phyloP scores from a whole-genome alignment of 345 rosid species.

The Eucalyptus pumila region DNA sequence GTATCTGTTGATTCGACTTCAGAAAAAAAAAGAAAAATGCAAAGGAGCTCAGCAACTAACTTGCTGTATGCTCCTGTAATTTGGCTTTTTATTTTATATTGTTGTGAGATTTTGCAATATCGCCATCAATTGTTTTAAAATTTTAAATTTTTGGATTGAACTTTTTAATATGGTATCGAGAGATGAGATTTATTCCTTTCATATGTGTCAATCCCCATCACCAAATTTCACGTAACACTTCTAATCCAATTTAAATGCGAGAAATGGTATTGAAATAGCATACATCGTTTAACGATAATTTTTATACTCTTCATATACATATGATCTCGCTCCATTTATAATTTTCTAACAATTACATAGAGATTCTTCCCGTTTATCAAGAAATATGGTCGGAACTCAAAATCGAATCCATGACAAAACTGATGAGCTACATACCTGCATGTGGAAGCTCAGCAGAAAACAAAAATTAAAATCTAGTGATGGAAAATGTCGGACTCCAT shows the following conservation, averaged over 20 bases:
- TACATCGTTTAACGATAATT: accelerated
- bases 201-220: accelerated
- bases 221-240: accelerated
- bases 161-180: accelerated
- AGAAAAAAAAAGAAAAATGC: not conserved
- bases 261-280: accelerated
- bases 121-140: not conserved
- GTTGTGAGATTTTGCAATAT: not conserved
- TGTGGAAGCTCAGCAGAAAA: not conserved
- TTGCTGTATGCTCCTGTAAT: not conserved
- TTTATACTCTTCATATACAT: not conserved
- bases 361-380: not conserved
- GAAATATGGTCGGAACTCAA: not conserved
- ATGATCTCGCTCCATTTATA: accelerated
- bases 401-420: not conserved
- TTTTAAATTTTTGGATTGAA: not conserved
- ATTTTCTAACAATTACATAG: not conserved
- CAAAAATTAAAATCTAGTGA: not conserved
- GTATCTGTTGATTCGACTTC: not conserved
- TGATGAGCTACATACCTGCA: not conserved
- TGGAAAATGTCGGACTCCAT: not conserved
- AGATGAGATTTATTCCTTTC: accelerated
- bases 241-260: accelerated
- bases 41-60: not conserved
- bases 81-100: not conserved